Base-by-base conservation (phyloP, 352 stramenopile genomes). In the Globisporangium heterothallicum region DNA sequence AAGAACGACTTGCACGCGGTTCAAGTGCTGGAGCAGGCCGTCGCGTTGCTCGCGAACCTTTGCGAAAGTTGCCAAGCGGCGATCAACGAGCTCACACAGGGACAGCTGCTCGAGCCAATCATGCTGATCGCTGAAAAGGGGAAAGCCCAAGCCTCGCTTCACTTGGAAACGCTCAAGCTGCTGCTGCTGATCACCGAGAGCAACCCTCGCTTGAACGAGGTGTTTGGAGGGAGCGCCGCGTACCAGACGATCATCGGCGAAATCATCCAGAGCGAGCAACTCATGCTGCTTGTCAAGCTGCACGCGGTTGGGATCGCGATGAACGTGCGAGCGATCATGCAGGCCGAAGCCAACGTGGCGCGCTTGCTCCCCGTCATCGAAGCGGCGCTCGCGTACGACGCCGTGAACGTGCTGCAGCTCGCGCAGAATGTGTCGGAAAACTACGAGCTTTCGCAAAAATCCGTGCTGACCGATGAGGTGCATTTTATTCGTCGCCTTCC, bases 21-120 rank as follows among this genome's bases (percentile, higher is more conserved):
- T 42, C 77, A 85, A 42, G 53, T 94, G 34, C 75, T 95, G 27
- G 84, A 95, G 59, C 84, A 95, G 68, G 70, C 79, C 2, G 61
- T 95, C 10, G 72, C 82, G 16, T 58, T 95, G 44, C 75, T 95
- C 19, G 47, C 72, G 27, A 93, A 95, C 62, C 42, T 95, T 8
- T 91, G 82, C 52, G 84, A 95, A 63, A 93, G 80, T 60, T 86
- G 76, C 56, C 72, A 86, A 19, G 61, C 71, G 5, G 84, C 84
- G 30, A 83, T 95, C 35, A 78, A 90, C 49, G 82, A 95, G 60
- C 67, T 92, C 40, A 92, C 81, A 32, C 74, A 86, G 46, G 78
- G 78, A 49, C 65, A 88, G 22, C 44, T 91, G 52, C 61, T 93
- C 53, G 68, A 84, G 27, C 68, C 77, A 9, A 85, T 91, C 53